phyloP scores from a whole-genome alignment of 23 red algal genomes.

The Cyanidioschyzon merolae region DNA sequence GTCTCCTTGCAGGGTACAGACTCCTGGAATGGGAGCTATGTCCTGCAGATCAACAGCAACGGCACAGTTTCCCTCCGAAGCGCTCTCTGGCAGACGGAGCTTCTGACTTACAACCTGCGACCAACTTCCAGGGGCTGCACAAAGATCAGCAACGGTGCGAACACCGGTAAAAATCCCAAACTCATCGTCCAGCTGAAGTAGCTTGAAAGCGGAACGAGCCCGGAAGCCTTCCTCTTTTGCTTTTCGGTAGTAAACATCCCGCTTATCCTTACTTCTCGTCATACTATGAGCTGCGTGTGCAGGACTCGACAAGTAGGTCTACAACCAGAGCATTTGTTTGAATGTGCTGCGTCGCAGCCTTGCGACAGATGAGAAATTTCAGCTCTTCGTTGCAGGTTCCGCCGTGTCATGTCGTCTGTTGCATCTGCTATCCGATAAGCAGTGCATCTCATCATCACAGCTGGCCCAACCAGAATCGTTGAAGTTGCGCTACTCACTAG shows the following conservation, averaged over 20 bases:
- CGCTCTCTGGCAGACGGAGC: neutral
- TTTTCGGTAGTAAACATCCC: conserved; percentile 77
- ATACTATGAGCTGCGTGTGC: too few species aligned
- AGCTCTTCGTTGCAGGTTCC: too few species aligned
- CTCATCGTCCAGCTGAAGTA: conserved; percentile 66
- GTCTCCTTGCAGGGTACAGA: conserved; percentile 48
- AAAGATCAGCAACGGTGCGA: conserved; percentile 41
- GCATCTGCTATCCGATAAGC: too few species aligned
- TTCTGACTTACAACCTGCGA: conserved; percentile 48
- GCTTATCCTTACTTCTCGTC: conserved; percentile 42
- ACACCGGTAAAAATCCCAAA: conserved; percentile 42
- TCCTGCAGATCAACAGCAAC: conserved; percentile 71
- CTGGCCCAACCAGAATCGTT: too few species aligned
- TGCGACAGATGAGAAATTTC: too few species aligned
- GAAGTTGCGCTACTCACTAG: too few species aligned
- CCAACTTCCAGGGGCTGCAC: conserved; percentile 79
- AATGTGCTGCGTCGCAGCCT: too few species aligned
- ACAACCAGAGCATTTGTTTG: too few species aligned
- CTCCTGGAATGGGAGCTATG: conserved; percentile 49
- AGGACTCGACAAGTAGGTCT: too few species aligned
- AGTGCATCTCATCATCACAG: too few species aligned
- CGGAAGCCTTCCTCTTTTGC: conserved; percentile 71
- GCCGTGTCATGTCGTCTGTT: too few species aligned
- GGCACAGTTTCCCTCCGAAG: neutral
- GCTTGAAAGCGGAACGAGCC: conserved; percentile 74